These are phyloP conservation scores for Pyrenophora tritici-repentis DNA, from an alignment of 2,329 filamentous ascomycete genomes.

Conservation along the genomic window DNA sequence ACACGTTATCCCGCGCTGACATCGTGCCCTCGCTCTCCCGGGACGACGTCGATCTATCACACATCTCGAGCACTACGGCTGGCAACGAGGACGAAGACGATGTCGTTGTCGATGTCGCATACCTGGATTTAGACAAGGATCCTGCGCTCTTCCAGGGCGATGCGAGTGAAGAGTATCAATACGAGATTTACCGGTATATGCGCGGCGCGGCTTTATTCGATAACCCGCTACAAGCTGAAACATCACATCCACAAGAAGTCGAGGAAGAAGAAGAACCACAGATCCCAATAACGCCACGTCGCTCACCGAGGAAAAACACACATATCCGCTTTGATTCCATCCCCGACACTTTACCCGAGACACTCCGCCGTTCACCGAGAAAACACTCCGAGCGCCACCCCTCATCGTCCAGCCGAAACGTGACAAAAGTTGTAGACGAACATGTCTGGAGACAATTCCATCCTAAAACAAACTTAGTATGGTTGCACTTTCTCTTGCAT, in stretches of 20 bases:
- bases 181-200: constrained; percentile 62
- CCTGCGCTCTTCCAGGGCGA: constrained; percentile 53
- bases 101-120: constrained; percentile 45
- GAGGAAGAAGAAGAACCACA: neutral
- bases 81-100: neutral
- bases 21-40: constrained; percentile 38
- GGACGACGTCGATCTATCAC: constrained; percentile 17
- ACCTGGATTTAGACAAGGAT: constrained; percentile 53
- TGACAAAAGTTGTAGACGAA: neutral
- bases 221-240: constrained; percentile 45
- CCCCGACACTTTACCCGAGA: neutral
- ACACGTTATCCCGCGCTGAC: constrained; percentile 67
- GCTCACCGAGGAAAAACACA: constrained; percentile 33
- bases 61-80: constrained; percentile 8
- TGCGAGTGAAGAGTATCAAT: constrained; percentile 57
- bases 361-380: constrained; percentile 10
- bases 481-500: constrained; percentile 65
- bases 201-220: constrained; percentile 52
- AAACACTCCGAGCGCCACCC: constrained; percentile 1
- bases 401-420: neutral
- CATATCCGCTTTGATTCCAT: constrained; percentile 33
- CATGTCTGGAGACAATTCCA: constrained; percentile 59
- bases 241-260: neutral
- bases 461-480: constrained; percentile 66
- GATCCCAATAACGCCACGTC: constrained; percentile 19